phyloP scores from a whole-genome alignment of 257 asterid genomes.

The Solanum sejunctum region DNA sequence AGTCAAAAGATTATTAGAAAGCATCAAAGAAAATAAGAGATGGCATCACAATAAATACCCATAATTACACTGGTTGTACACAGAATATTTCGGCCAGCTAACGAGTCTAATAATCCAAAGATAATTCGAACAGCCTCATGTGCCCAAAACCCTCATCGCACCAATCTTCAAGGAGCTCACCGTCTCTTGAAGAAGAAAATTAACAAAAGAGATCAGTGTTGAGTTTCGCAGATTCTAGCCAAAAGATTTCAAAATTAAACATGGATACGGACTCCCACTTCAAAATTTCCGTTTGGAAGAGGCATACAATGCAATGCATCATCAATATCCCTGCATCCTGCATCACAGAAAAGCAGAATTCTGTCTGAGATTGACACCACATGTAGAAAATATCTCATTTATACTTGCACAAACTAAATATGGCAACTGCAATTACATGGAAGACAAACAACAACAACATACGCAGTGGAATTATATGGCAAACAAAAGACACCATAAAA shows the following conservation, averaged over 20 bases:
- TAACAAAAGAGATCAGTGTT: neutral
- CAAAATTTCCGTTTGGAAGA: constrained; percentile 87
- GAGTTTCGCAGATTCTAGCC: neutral
- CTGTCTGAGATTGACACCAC: neutral
- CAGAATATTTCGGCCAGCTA: neutral
- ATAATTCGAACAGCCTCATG: neutral
- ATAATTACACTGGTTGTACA: neutral
- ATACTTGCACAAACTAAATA: neutral
- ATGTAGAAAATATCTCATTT: neutral
- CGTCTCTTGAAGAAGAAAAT: neutral
- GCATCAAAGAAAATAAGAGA: neutral
- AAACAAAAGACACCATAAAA: neutral
- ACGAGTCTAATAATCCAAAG: neutral
- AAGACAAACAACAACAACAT: neutral
- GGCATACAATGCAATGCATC: constrained; percentile 89
- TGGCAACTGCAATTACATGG: neutral
- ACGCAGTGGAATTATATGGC: neutral
- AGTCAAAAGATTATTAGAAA: neutral
- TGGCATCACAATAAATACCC: neutral
- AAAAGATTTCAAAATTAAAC: neutral
- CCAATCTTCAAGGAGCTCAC: neutral
- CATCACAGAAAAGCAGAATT: constrained; percentile 13
- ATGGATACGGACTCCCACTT: constrained; percentile 99
- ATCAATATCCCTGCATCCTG: constrained; percentile 98
- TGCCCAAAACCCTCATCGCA: neutral